Evolutionary conservation across 495 filamentous ascomycete species (phyloP).

Genomic region (Podospora pseudopauciseta): DNA sequence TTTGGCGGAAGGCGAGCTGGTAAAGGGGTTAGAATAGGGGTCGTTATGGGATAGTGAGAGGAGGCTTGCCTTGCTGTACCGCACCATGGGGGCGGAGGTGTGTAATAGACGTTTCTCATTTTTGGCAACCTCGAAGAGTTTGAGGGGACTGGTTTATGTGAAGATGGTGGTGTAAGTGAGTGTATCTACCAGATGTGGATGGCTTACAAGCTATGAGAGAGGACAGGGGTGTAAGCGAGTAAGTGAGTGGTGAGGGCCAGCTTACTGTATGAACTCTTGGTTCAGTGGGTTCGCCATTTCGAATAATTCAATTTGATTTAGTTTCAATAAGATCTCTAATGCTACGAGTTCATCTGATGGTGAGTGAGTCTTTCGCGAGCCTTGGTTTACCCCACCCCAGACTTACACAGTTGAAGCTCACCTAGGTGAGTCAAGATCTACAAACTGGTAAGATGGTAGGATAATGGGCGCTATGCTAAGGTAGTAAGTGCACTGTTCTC

Average conservation of each 20-base stretch:
- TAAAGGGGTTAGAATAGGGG: conserved; percentile 1
- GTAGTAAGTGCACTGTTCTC: not conserved
- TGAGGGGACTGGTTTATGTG: conserved; percentile 47
- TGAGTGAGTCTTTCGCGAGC: not conserved
- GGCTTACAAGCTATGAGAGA: conserved; percentile 8
- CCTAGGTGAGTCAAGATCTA: conserved; percentile 1
- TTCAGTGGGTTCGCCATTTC: conserved; percentile 6
- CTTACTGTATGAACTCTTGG: conserved; percentile 30
- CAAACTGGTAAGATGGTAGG: too few species aligned
- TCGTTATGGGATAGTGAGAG: not conserved
- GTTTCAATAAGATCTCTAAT: not conserved
- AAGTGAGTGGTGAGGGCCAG: not conserved
- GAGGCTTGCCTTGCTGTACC: conserved; percentile 52
- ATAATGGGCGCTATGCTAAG: not conserved
- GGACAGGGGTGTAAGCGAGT: not conserved
- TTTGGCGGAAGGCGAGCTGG: conserved; percentile 61
- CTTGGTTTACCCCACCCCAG: not conserved
- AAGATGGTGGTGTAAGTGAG: conserved; percentile 17
- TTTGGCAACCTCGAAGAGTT: conserved; percentile 55
- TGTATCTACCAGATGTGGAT: not conserved
- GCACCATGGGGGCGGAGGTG: conserved; percentile 66
- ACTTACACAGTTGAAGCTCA: not conserved
- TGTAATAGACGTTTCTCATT: conserved; percentile 50
- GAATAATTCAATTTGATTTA: not conserved
- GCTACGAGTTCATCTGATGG: not conserved